Evolutionary conservation across 148 eudicot species (phyloP).

Genomic region (Dysphania ambrosioides): DNA sequence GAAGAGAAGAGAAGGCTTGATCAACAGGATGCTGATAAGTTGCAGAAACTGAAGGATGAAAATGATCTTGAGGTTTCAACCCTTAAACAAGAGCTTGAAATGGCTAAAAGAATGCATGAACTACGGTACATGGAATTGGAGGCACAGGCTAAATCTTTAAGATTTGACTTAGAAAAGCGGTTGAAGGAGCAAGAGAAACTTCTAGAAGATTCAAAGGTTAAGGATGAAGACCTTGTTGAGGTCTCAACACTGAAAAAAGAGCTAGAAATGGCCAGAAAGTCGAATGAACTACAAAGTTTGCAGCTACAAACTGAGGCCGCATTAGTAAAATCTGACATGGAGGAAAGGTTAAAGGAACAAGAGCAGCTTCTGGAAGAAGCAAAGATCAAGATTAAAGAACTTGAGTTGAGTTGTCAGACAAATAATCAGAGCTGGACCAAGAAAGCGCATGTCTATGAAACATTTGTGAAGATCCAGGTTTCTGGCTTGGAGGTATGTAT

Average conservation of each 20-base stretch:
- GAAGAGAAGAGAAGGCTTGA: slow-evolving; percentile 39
- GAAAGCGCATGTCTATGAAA: slow-evolving; percentile 55
- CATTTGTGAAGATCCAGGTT: slow-evolving; percentile 54
- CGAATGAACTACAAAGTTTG: slow-evolving; percentile 40
- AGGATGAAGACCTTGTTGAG: slow-evolving; percentile 47
- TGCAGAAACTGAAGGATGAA: slow-evolving; percentile 47
- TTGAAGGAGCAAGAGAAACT: slow-evolving; percentile 46
- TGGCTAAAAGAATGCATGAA: slow-evolving; percentile 52
- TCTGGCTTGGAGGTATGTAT: slow-evolving; percentile 60
- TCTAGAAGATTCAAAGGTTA: slow-evolving; percentile 44
- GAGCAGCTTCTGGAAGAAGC: slow-evolving; percentile 42
- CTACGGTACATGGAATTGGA: slow-evolving; percentile 39
- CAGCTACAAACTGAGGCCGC: slow-evolving; percentile 45
- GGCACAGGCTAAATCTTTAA: slow-evolving; percentile 37
- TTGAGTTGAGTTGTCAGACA: slow-evolving; percentile 48
- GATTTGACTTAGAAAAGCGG: slow-evolving; percentile 47
- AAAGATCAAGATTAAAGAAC: slow-evolving; percentile 47
- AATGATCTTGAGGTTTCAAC: slow-evolving; percentile 29
- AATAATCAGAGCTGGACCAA: slow-evolving; percentile 50
- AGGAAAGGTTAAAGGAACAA: slow-evolving; percentile 52
- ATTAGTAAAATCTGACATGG: slow-evolving; percentile 42
- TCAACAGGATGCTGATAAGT: slow-evolving; percentile 41
- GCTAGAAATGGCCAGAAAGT: slow-evolving; percentile 43
- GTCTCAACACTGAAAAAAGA: slow-evolving; percentile 41
- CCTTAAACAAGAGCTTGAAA: slow-evolving; percentile 46